phyloP scores from a whole-genome alignment of 2,329 filamentous ascomycete genomes.

The Pyrenochaeta sp. region DNA sequence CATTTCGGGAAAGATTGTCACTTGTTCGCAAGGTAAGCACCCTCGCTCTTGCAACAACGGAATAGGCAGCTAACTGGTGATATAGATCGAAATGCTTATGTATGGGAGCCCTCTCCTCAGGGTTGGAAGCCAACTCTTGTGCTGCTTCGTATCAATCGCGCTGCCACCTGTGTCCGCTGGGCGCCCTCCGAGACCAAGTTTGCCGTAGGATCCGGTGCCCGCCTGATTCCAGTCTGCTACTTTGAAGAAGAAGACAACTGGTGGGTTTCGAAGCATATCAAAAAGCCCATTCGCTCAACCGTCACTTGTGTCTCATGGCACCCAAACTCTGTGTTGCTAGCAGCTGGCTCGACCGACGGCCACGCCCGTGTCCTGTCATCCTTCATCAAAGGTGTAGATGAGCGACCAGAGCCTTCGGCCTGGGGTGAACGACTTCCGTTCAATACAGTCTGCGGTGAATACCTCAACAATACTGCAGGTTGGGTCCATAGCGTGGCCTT shows the following conservation, averaged over 20 bases:
- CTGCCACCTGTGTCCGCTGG: conserved; percentile 97
- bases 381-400: conserved; percentile 95
- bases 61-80: conserved; percentile 23
- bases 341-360: conserved; percentile 95
- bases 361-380: conserved; percentile 94
- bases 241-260: conserved; percentile 99
- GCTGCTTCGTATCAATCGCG: conserved; percentile 94
- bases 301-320: conserved; percentile 97
- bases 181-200: conserved; percentile 97
- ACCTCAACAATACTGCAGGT: conserved; percentile 91
- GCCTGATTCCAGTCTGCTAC: conserved; percentile 96
- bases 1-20: conserved; percentile 89
- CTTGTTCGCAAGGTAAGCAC: conserved; percentile 86
- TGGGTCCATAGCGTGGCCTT: conserved; percentile 96
- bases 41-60: not conserved
- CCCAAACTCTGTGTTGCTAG: conserved; percentile 93
- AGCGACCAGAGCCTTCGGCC: conserved; percentile 81
- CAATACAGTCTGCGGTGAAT: conserved; percentile 98
- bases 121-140: conserved; percentile 98
- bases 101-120: conserved; percentile 92
- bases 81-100: conserved; percentile 92
- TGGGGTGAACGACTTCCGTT: conserved; percentile 98
- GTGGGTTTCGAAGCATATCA: conserved; percentile 99
- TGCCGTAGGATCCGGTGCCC: conserved; percentile 93
- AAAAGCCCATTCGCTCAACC: conserved; percentile 98